phyloP scores from a whole-genome alignment of 225 moss, liverwort and hornwort genomes.

The Sphagnum contortum region DNA sequence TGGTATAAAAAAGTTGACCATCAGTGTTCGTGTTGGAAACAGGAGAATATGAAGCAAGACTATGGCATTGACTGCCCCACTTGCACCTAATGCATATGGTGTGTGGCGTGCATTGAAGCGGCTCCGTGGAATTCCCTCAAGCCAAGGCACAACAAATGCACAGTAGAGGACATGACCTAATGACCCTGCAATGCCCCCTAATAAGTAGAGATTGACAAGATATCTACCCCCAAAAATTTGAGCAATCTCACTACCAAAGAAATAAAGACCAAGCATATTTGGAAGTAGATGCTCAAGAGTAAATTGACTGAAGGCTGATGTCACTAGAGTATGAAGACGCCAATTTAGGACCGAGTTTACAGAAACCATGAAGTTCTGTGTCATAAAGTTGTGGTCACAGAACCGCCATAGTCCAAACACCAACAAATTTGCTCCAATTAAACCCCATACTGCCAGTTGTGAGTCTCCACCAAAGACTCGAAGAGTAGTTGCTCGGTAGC shows the following conservation, averaged over 20 bases:
- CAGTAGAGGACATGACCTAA: slow-evolving; percentile 72
- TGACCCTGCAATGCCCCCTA: slow-evolving; percentile 72
- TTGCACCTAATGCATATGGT: slow-evolving; percentile 61
- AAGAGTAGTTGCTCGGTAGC: neutral
- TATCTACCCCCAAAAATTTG: slow-evolving; percentile 74
- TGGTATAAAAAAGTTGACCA: slow-evolving; percentile 84
- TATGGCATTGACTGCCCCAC: slow-evolving; percentile 95
- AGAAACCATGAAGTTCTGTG: slow-evolving; percentile 77
- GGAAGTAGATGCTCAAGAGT: slow-evolving; percentile 66
- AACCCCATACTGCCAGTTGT: slow-evolving; percentile 53
- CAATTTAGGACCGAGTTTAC: slow-evolving; percentile 57
- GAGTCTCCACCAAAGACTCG: slow-evolving; percentile 32
- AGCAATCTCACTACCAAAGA: slow-evolving; percentile 90
- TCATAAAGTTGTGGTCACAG: slow-evolving; percentile 51
- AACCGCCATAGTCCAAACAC: slow-evolving; percentile 77
- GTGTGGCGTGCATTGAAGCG: slow-evolving; percentile 40
- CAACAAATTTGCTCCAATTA: slow-evolving; percentile 62
- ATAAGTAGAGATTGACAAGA: slow-evolving; percentile 69
- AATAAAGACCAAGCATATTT: slow-evolving; percentile 98
- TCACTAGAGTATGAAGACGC: slow-evolving; percentile 74
- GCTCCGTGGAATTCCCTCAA: slow-evolving; percentile 35
- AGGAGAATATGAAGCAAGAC: slow-evolving; percentile 83
- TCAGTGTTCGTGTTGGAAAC: slow-evolving; percentile 73
- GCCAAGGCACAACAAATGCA: slow-evolving; percentile 61
- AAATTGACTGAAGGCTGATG: slow-evolving; percentile 78